These are phyloP conservation scores for Marasmius oreades DNA, from an alignment of 1,284 basidiomycete genomes.

Conservation along the genomic window DNA sequence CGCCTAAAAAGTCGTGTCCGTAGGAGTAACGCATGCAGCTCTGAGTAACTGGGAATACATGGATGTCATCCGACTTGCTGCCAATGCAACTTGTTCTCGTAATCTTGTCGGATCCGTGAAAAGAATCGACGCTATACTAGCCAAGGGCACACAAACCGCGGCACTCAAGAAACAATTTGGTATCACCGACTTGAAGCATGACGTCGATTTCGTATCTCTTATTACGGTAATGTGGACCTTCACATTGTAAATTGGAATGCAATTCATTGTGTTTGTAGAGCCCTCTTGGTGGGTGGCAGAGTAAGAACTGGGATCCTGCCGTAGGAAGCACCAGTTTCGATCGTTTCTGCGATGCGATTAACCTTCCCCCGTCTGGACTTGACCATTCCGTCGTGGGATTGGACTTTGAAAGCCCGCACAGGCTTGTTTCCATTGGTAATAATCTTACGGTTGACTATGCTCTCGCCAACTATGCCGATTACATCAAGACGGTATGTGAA, in stretches of 20 bases:
- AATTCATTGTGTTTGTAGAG: too few relatives aligned
- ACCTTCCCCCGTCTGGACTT: constrained; percentile 29
- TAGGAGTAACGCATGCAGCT: constrained; percentile 72
- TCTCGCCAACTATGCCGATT: constrained; percentile 74
- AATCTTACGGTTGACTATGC: constrained; percentile 51
- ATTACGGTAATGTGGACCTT: too few relatives aligned
- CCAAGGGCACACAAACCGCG: constrained; percentile 25
- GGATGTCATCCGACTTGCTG: constrained; percentile 80
- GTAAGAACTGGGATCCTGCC: constrained; percentile 70
- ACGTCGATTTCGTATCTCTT: constrained; percentile 77
- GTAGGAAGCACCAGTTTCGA: constrained; percentile 63
- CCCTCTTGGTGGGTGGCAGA: constrained; percentile 46
- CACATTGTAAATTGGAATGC: too few relatives aligned
- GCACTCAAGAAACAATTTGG: constrained; percentile 74
- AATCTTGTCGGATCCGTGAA: constrained; percentile 66
- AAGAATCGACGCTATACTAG: constrained; percentile 61
- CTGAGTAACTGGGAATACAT: constrained; percentile 82
- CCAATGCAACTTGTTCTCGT: constrained; percentile 66
- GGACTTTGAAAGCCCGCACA: constrained; percentile 39
- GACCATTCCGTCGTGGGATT: constrained; percentile 24
- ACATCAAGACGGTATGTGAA: constrained; percentile 60
- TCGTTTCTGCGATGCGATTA: constrained; percentile 67
- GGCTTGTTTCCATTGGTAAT: constrained; percentile 39
- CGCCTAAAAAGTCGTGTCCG: not conserved
- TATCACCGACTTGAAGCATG: constrained; percentile 58